phyloP scores from a whole-genome alignment of 257 asterid species.

The Solanum etuberosum region DNA sequence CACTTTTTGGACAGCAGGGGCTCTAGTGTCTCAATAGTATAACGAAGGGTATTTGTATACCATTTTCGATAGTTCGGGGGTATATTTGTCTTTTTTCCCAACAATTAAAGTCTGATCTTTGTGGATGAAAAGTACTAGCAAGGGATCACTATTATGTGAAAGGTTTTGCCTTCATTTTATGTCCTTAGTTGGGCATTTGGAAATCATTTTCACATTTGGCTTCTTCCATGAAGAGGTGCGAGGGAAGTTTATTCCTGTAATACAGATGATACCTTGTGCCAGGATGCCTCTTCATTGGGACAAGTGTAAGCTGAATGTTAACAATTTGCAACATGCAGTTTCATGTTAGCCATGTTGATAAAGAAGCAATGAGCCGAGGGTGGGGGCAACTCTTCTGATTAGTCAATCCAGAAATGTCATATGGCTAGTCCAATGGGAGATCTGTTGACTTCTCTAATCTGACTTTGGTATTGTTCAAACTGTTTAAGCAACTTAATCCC shows the following conservation, averaged over 20 bases:
- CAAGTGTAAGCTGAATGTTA: background rate
- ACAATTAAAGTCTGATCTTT: background rate
- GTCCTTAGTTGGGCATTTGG: background rate
- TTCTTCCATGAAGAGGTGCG: background rate
- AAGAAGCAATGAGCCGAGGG: background rate
- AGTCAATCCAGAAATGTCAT: background rate
- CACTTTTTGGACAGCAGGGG: too few species aligned
- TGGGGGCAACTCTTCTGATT: background rate
- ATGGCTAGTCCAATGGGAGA: background rate
- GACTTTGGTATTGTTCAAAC: background rate
- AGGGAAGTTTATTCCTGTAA: background rate
- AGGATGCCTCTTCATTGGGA: background rate
- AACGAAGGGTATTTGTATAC: too few species aligned
- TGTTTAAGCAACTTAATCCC: background rate
- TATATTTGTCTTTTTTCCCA: too few species aligned
- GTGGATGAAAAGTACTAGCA: background rate
- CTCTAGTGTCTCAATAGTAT: too few species aligned
- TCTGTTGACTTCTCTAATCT: background rate
- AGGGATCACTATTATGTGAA: background rate
- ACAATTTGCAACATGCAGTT: background rate
- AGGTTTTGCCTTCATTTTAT: background rate
- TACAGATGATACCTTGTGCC: background rate
- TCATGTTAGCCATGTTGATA: background rate
- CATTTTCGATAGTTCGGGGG: too few species aligned
- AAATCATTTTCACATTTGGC: background rate